These are phyloP conservation scores for Diospyros kaki DNA, from an alignment of 148 eudicot genomes.

Conservation along the genomic window DNA sequence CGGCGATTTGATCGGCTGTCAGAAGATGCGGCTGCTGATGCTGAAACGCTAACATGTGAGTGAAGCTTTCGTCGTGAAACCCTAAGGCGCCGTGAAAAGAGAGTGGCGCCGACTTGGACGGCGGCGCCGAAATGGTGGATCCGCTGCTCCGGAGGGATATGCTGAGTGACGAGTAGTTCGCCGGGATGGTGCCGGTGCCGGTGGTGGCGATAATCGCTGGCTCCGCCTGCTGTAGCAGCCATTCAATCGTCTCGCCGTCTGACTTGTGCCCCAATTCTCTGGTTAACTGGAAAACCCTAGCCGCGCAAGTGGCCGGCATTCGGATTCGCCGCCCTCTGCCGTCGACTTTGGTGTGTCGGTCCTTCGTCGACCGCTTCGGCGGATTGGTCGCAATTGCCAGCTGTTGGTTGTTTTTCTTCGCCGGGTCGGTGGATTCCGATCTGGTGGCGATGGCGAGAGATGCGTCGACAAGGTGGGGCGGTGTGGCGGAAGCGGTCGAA, in stretches of 20 bases:
- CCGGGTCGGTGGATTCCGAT: no score
- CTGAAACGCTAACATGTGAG: conserved; percentile 55
- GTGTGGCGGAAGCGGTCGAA: not conserved
- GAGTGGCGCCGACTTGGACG: conserved; percentile 45
- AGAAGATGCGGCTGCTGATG: conserved; percentile 26
- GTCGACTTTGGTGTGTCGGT: conserved; percentile 60
- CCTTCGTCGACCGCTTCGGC: conserved; percentile 40
- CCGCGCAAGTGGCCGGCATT: conserved; percentile 68
- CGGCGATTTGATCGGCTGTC: conserved; percentile 27
- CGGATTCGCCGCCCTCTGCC: conserved; percentile 56
- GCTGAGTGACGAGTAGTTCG: not conserved
- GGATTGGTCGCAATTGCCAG: conserved; percentile 14
- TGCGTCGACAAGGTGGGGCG: conserved; percentile 29
- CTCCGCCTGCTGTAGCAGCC: not conserved
- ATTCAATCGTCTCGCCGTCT: conserved; percentile 50
- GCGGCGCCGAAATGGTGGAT: conserved; percentile 29
- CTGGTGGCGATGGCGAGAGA: conserved; percentile 12
- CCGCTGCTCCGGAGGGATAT: not conserved
- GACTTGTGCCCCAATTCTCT: conserved; percentile 51
- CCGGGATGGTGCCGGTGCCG: conserved; percentile 5
- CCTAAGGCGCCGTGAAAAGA: conserved; percentile 35
- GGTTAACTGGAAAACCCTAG: conserved; percentile 54
- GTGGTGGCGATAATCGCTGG: not conserved
- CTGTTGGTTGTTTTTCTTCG: conserved; percentile 11
- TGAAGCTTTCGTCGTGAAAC: conserved; percentile 33